A percentile compares a stretch with the other conserved stretches of the same genome.
Conservation (phyloP, 2,329 filamentous ascomycete species). For the Xylariaceae sp. region DNA sequence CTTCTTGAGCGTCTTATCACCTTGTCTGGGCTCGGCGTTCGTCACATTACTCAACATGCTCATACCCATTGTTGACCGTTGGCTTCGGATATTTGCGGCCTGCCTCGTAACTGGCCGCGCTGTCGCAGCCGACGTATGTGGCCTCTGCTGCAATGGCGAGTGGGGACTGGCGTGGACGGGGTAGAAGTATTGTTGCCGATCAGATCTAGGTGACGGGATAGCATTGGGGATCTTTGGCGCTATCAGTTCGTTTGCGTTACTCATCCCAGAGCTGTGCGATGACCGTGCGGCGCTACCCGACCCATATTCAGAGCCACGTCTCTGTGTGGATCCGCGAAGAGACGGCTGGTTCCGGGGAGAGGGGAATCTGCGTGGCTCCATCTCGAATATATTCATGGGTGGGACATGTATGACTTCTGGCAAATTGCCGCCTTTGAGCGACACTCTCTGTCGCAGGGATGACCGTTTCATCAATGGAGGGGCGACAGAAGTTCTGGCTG, state of each 20-base stretch:
- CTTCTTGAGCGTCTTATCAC: conserved; percentile 53
- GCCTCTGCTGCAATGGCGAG: conserved; percentile 58
- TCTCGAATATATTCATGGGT: conserved; percentile 34
- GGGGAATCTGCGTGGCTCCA: conserved; percentile 31
- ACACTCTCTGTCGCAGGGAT: conserved; percentile 52
- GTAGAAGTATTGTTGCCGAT: conserved; percentile 54
- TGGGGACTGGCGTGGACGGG: conserved; percentile 61
- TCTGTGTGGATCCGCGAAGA: conserved; percentile 30
- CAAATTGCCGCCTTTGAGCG: conserved; percentile 45
- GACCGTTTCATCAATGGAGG: conserved; percentile 33
- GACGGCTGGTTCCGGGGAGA: conserved; percentile 19
- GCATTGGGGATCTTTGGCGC: conserved; percentile 37
- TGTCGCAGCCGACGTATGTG: conserved; percentile 48
- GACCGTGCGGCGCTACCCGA: conserved; percentile 43
- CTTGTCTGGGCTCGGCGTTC: conserved; percentile 37
- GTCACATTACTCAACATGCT: conserved; percentile 56
- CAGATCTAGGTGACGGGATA: conserved; percentile 47
- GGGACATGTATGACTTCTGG: conserved; percentile 54
- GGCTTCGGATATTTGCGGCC: conserved; percentile 42
- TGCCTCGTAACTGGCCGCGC: conserved; percentile 32
- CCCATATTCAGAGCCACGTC: conserved; percentile 45
- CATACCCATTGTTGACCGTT: conserved; percentile 52
- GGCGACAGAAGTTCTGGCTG: conserved; percentile 31
- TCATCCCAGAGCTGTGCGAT: conserved; percentile 33
- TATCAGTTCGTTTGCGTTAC: conserved; percentile 32